These are phyloP conservation scores for Populus simonii DNA, from an alignment of 345 rosid species.

Conservation along the genomic window DNA sequence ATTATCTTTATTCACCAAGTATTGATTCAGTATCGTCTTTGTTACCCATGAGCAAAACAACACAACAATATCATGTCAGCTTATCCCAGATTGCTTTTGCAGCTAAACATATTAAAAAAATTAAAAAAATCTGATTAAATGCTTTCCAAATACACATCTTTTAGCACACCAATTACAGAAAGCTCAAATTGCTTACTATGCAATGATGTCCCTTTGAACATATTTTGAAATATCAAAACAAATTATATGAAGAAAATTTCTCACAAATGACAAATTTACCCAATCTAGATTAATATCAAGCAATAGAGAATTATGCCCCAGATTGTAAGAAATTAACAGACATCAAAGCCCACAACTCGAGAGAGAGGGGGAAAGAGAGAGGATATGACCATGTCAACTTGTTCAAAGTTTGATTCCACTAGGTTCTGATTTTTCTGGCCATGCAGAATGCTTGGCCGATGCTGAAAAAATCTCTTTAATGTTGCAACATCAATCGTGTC, in stretches of 20 bases:
- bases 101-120: neutral
- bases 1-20: neutral
- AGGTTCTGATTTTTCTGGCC: slow-evolving; percentile 14
- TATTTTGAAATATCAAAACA: too few relatives aligned
- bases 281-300: too few relatives aligned
- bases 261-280: too few relatives aligned
- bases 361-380: neutral
- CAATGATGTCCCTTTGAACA: too few relatives aligned
- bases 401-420: slow-evolving; percentile 17
- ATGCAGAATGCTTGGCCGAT: slow-evolving; percentile 39
- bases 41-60: neutral
- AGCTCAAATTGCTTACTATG: too few relatives aligned
- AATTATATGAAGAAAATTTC: too few relatives aligned
- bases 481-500: slow-evolving; percentile 4
- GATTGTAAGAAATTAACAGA: neutral
- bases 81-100: neutral
- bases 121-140: neutral
- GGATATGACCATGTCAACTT: slow-evolving; percentile 23
- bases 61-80: neutral
- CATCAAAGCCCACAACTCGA: neutral
- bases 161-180: neutral
- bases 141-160: neutral
- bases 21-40: neutral
- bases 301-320: neutral
- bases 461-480: slow-evolving; percentile 15